Percentiles rank a stretch among this genome's conserved stretches.
These are phyloP conservation scores for Colletotrichum musae DNA, from an alignment of 2,329 filamentous ascomycete species.

Conservation along the genomic window DNA sequence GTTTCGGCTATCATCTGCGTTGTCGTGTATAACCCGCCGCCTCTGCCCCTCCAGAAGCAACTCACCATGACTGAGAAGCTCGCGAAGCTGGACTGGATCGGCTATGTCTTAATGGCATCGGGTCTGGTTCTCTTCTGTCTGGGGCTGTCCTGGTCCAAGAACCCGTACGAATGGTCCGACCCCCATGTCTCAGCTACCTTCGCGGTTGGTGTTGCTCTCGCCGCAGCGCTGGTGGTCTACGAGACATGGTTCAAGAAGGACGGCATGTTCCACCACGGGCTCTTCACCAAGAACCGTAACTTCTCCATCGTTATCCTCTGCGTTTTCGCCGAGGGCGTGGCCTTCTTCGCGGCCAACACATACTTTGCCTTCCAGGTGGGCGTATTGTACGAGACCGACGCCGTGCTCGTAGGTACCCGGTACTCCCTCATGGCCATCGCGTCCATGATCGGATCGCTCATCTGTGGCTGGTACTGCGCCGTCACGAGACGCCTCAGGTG, in stretches of 20 bases:
- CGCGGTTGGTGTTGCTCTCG: conserved; percentile 47
- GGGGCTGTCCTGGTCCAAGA: conserved; percentile 55
- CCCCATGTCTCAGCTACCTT: conserved; percentile 54
- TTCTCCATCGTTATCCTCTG: conserved; percentile 53
- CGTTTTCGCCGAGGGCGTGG: conserved; percentile 55
- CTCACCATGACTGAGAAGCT: conserved; percentile 51
- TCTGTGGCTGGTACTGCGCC: conserved; percentile 51
- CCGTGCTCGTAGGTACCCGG: conserved; percentile 50
- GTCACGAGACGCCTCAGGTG: conserved; percentile 47
- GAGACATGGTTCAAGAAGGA: conserved; percentile 53
- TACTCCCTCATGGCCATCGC: conserved; percentile 53
- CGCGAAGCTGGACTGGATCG: conserved; percentile 55
- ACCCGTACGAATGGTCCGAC: conserved; percentile 56
- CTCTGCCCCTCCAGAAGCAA: conserved; percentile 45
- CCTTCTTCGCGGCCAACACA: conserved; percentile 58
- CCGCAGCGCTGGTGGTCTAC: conserved; percentile 49
- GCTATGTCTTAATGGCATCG: conserved; percentile 51
- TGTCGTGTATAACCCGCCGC: conserved; percentile 53
- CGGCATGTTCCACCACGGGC: conserved; percentile 58
- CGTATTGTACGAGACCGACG: conserved; percentile 54
- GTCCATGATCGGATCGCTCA: conserved; percentile 47
- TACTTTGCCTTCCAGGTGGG: conserved; percentile 58
- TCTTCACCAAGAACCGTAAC: conserved; percentile 53
- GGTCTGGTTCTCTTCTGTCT: conserved; percentile 56
- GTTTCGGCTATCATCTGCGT: conserved; percentile 47